These are phyloP conservation scores for Eimeria acervulina DNA, from an alignment of 169 alveolate species.

Conservation along the genomic window DNA sequence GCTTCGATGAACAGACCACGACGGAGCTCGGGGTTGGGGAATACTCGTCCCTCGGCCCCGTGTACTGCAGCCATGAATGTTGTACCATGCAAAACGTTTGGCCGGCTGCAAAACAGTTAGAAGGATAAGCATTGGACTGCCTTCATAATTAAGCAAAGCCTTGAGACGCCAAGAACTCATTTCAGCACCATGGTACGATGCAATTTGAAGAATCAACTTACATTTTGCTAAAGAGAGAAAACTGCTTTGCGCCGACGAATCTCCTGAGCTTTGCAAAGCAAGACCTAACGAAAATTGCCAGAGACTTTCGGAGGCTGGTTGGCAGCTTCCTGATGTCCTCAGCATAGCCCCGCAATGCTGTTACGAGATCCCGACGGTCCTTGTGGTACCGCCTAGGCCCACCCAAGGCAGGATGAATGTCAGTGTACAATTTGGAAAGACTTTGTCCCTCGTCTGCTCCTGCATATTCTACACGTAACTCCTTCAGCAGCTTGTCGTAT, in stretches of 20 bases:
- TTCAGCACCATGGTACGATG: not conserved
- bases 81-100: slow-evolving; percentile 59
- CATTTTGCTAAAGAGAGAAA: slow-evolving; percentile 2
- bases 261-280: slow-evolving; percentile 50
- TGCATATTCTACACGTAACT: slow-evolving; percentile 33
- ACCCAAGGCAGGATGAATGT: slow-evolving; percentile 76
- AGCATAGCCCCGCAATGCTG: slow-evolving; percentile 51
- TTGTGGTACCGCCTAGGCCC: slow-evolving; percentile 24
- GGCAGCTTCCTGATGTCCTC: slow-evolving; percentile 49
- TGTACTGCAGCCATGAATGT: slow-evolving; percentile 58
- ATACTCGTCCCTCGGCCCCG: slow-evolving; percentile 55
- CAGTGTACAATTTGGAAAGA: slow-evolving; percentile 5
- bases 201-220: not conserved
- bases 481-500: slow-evolving; percentile 60
- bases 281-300: not conserved
- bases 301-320: slow-evolving; percentile 17
- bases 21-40: slow-evolving; percentile 35
- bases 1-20: slow-evolving; percentile 19
- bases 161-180: not conserved
- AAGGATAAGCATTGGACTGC: not conserved
- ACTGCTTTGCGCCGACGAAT: slow-evolving; percentile 47
- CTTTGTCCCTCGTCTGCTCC: not conserved
- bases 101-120: slow-evolving; percentile 60
- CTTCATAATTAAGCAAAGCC: not conserved
- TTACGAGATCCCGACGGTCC: slow-evolving; percentile 11